Conservation (phyloP, 371 early-diverging fungal genomes). For the Mortierella sp. region DNA sequence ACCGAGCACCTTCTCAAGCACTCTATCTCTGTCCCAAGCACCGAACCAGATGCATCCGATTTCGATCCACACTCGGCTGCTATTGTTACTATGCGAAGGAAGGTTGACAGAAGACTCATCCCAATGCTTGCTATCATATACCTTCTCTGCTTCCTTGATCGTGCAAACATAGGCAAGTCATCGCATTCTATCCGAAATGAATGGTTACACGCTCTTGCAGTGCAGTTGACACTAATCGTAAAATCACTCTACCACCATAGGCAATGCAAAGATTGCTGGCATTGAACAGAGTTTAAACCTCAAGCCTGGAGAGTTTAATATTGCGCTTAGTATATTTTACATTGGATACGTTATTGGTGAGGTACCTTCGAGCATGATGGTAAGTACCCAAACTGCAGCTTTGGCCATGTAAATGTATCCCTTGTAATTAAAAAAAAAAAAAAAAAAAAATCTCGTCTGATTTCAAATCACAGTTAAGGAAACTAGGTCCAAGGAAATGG, state of each 20-base stretch:
- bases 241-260: constrained; percentile 8
- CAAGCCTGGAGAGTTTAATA: constrained; percentile 55
- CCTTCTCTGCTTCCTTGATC: constrained; percentile 63
- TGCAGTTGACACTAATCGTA: not conserved
- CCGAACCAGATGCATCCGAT: constrained; percentile 1
- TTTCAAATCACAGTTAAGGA: constrained; percentile 50
- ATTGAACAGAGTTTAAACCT: constrained; percentile 56
- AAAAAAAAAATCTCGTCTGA: not conserved
- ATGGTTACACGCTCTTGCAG: not conserved
- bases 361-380: constrained; percentile 30
- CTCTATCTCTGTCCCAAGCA: no score
- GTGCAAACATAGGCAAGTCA: constrained; percentile 61
- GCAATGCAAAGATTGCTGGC: constrained; percentile 67
- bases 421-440: not conserved
- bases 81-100: constrained; percentile 38
- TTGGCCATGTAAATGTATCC: not conserved
- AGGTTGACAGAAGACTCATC: constrained; percentile 55
- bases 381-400: constrained; percentile 7
- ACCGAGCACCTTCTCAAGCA: no score
- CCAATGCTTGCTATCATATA: constrained; percentile 61
- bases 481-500: constrained; percentile 18
- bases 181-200: not conserved
- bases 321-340: constrained; percentile 67
- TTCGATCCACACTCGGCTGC: constrained; percentile 18
- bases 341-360: constrained; percentile 63